These are phyloP conservation scores for Hypoxylon sp. DNA, from an alignment of 2,329 filamentous ascomycete species.

Conservation along the genomic window DNA sequence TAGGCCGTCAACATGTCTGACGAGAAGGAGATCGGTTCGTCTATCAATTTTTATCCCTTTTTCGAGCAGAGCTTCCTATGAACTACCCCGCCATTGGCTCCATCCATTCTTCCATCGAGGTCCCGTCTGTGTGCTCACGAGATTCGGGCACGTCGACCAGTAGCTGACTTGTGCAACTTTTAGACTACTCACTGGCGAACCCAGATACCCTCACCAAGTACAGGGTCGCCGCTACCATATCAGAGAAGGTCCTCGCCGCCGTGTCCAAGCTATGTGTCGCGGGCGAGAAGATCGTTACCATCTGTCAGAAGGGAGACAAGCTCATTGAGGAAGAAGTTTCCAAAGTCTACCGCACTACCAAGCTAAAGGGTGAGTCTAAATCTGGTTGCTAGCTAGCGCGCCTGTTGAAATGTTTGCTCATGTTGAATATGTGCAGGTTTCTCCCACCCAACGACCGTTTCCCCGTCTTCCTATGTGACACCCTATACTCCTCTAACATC, in stretches of 20 bases:
- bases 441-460: conserved; percentile 94
- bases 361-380: conserved; percentile 84
- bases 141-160: conserved; percentile 26
- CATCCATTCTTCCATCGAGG: conserved; percentile 30
- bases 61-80: conserved; percentile 28
- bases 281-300: conserved; percentile 90
- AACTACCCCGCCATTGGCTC: conserved; percentile 46
- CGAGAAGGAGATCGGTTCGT: conserved; percentile 50
- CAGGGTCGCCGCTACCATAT: conserved; percentile 95
- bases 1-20: conserved; percentile 45
- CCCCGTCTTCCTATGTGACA: conserved; percentile 92
- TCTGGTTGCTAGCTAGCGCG: conserved; percentile 8
- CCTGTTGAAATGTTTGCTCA: conserved; percentile 41
- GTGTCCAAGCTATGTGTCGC: conserved; percentile 82
- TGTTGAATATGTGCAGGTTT: conserved; percentile 71
- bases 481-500: conserved; percentile 94
- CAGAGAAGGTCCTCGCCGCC: conserved; percentile 92
- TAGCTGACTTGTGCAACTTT: conserved; percentile 42
- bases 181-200: conserved; percentile 92
- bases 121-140: conserved; percentile 29
- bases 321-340: conserved; percentile 91
- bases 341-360: conserved; percentile 99
- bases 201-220: conserved; percentile 98
- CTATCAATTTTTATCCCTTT: conserved; percentile 25
- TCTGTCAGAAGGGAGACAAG: conserved; percentile 97